These are phyloP conservation scores for Rhizopogon roseolus DNA, from an alignment of 768 basidiomycete species.

Conservation along the genomic window DNA sequence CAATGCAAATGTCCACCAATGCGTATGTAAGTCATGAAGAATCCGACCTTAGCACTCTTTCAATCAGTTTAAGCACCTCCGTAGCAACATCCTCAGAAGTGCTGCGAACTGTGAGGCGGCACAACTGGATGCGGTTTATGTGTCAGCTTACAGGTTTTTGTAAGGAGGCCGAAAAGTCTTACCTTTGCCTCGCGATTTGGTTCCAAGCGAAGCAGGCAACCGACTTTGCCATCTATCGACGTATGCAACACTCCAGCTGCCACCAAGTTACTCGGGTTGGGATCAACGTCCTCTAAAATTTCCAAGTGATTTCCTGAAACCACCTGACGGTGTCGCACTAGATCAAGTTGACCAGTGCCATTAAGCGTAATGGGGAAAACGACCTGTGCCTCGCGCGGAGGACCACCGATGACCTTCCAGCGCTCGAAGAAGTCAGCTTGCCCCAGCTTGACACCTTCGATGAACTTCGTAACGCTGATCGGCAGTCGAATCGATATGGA, in stretches of 20 bases:
- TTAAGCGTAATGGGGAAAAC: constrained; percentile 80
- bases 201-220: constrained; percentile 88
- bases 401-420: constrained; percentile 96
- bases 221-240: constrained; percentile 89
- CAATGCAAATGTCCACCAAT: not conserved
- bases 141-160: not conserved
- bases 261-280: constrained; percentile 91
- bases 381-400: constrained; percentile 86
- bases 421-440: constrained; percentile 91
- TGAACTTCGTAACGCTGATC: constrained; percentile 84
- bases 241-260: constrained; percentile 96
- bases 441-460: constrained; percentile 87
- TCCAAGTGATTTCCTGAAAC: constrained; percentile 76
- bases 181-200: constrained; percentile 97
- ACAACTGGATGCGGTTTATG: constrained; percentile 49
- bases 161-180: constrained; percentile 14
- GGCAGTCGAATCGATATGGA: constrained; percentile 81
- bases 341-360: constrained; percentile 65
- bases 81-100: constrained; percentile 87
- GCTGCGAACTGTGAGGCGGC: constrained; percentile 89
- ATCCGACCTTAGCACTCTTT: constrained; percentile 31
- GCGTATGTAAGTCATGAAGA: constrained; percentile 6
- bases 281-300: constrained; percentile 81
- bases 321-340: constrained; percentile 67
- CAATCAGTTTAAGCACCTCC: constrained; percentile 56